A percentile compares a stretch with the other conserved stretches of the same genome.
Conservation (phyloP, 768 basidiomycete genomes). For the Stropharia rugosoannulata region DNA sequence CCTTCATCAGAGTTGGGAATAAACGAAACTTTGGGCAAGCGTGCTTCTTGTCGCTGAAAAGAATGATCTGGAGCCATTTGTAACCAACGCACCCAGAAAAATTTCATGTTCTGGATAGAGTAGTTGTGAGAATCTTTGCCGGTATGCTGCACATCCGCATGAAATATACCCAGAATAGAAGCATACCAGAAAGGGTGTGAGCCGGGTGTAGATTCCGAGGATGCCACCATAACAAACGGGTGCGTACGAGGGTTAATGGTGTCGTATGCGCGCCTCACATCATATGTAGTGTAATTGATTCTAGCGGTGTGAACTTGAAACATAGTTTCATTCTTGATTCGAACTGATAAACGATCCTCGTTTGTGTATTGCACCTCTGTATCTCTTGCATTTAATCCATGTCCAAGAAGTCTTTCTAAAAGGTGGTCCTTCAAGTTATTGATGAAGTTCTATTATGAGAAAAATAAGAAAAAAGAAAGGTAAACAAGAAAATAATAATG, state of each 20-base stretch:
- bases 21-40: slow-evolving; percentile 39
- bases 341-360: slow-evolving; percentile 4
- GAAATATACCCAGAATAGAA: slow-evolving; percentile 18
- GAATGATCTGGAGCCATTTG: slow-evolving; percentile 21
- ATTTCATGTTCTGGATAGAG: slow-evolving; percentile 26
- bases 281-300: slow-evolving; percentile 21
- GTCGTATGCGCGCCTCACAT: slow-evolving; percentile 17
- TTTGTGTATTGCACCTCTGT: not conserved
- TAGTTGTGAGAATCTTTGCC: slow-evolving; percentile 3
- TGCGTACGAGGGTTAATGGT: slow-evolving; percentile 17
- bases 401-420: not conserved
- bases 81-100: slow-evolving; percentile 43
- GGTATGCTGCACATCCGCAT: slow-evolving; percentile 17
- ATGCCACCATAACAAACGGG: slow-evolving; percentile 27
- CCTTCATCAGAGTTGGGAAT: slow-evolving; percentile 17
- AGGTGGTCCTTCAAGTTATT: not conserved
- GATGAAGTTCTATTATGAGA: too few species aligned
- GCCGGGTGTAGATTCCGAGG: slow-evolving; percentile 11
- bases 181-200: slow-evolving; percentile 25
- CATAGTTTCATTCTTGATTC: slow-evolving; percentile 7
- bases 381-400: not conserved
- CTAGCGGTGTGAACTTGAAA: slow-evolving; percentile 12
- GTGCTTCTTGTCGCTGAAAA: slow-evolving; percentile 24
- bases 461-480: too few species aligned
- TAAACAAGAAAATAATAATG: not conserved